Evolutionary conservation across 2,329 filamentous ascomycete genomes (phyloP).

Genomic region (Talaromyces sp.): DNA sequence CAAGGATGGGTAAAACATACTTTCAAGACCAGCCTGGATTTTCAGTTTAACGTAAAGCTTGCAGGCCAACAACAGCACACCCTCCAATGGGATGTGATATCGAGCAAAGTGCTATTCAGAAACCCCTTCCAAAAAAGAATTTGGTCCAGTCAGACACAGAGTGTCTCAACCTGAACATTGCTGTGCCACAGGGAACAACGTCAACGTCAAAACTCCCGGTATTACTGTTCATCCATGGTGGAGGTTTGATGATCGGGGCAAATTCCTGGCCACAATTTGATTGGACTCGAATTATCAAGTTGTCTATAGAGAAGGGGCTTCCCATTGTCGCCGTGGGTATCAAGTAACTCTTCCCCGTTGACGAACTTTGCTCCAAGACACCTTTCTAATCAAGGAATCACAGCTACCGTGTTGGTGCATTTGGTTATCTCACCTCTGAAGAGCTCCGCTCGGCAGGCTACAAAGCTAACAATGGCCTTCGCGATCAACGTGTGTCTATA

Average conservation of each 20-base stretch:
- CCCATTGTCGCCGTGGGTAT: slow-evolving; percentile 44
- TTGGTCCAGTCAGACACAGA: slow-evolving; percentile 41
- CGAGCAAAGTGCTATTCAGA: slow-evolving; percentile 47
- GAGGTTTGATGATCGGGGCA: slow-evolving; percentile 45
- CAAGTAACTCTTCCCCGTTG: slow-evolving; percentile 29
- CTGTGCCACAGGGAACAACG: slow-evolving; percentile 31
- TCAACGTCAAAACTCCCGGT: slow-evolving; percentile 40
- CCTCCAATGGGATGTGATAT: slow-evolving; percentile 36
- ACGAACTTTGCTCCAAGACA: background rate
- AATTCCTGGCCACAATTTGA: slow-evolving; percentile 51
- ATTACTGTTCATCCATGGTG: slow-evolving; percentile 50
- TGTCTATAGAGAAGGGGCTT: slow-evolving; percentile 37
- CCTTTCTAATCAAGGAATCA: slow-evolving; percentile 8
- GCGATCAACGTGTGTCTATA: slow-evolving; percentile 43
- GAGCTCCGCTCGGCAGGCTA: slow-evolving; percentile 43
- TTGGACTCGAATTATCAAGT: slow-evolving; percentile 38
- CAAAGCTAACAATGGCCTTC: slow-evolving; percentile 40
- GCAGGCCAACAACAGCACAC: slow-evolving; percentile 35
- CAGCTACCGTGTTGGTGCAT: slow-evolving; percentile 43
- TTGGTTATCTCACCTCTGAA: slow-evolving; percentile 45
- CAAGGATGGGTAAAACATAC: slow-evolving; percentile 27
- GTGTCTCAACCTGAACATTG: slow-evolving; percentile 49
- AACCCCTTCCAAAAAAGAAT: slow-evolving; percentile 37
- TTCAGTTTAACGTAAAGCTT: background rate
- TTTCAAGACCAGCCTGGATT: background rate